Conservation (phyloP, 225 moss, liverwort and hornwort species). For the Neckera pumila region DNA sequence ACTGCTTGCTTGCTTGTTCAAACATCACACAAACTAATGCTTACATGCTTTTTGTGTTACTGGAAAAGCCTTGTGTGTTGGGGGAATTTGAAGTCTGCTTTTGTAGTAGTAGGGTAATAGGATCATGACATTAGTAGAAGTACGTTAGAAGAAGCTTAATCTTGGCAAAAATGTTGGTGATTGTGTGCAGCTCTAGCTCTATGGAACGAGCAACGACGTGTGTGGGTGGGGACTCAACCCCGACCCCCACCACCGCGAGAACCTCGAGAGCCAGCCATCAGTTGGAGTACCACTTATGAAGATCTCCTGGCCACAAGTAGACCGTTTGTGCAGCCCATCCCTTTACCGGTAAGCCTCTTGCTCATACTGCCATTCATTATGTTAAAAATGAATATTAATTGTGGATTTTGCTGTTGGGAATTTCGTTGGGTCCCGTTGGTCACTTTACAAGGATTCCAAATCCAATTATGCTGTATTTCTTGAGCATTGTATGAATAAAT, state of each 20-base stretch:
- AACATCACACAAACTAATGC: neutral
- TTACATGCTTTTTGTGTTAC: neutral
- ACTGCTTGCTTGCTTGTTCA: neutral
- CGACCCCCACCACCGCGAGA: conserved; percentile 39
- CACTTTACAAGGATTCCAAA: neutral
- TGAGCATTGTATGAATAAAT: neutral
- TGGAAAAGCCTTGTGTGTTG: neutral
- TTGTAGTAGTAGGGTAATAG: neutral
- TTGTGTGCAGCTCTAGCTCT: conserved; percentile 25
- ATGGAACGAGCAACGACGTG: conserved; percentile 46
- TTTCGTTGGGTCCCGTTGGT: neutral
- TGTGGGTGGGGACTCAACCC: conserved; percentile 43
- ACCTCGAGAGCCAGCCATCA: conserved; percentile 35
- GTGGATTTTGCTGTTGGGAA: neutral
- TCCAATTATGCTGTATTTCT: neutral
- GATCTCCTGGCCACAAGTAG: conserved; percentile 33
- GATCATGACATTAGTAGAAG: neutral
- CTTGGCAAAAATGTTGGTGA: neutral
- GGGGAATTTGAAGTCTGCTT: too few relatives aligned
- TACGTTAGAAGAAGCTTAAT: neutral
- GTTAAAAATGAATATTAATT: too few relatives aligned
- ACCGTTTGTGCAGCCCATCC: conserved; percentile 32
- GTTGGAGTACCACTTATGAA: conserved; percentile 44
- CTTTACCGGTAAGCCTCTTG: conserved; percentile 12
- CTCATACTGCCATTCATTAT: neutral